Conservation (phyloP, 306 rosid species). For the Ochetophila trinervis region DNA sequence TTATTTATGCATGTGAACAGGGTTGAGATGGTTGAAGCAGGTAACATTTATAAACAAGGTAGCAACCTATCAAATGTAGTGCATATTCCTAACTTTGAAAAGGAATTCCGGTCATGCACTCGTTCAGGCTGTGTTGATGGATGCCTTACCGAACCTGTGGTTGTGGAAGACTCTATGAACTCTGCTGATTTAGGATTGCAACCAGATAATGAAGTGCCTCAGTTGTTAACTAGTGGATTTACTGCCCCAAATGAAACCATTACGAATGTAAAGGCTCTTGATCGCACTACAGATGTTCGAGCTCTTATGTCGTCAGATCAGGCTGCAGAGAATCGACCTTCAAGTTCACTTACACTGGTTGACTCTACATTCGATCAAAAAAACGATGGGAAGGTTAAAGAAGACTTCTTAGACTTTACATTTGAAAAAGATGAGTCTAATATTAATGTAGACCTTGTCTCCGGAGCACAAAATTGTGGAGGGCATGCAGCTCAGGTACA, state of each 20-base stretch:
- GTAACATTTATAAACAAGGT: constrained; percentile 9
- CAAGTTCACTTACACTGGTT: constrained; percentile 2
- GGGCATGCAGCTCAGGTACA: constrained; percentile 12
- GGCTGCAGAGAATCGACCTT: constrained; percentile 1
- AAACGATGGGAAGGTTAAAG: neutral
- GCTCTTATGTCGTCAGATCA: neutral
- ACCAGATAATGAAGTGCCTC: too few species aligned
- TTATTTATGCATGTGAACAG: constrained; percentile 3
- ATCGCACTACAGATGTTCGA: constrained; percentile 3
- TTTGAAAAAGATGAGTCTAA: neutral
- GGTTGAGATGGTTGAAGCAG: constrained; percentile 9
- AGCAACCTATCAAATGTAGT: neutral
- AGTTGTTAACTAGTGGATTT: neutral
- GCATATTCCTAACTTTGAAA: constrained; percentile 9
- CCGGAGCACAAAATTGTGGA: constrained; percentile 7
- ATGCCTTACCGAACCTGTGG: constrained; percentile 13
- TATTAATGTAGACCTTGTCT: constrained; percentile 4
- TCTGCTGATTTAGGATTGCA: neutral
- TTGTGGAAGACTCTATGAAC: neutral
- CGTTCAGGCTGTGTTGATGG: constrained; percentile 7
- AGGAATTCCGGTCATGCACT: constrained; percentile 18
- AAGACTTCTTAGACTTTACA: neutral
- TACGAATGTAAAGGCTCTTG: neutral
- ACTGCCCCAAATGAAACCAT: constrained; percentile 1
- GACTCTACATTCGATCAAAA: neutral